Percentiles rank a stretch among this genome's conserved stretches.
Conservation (phyloP, 768 basidiomycete genomes). For the Lactarius quietus region DNA sequence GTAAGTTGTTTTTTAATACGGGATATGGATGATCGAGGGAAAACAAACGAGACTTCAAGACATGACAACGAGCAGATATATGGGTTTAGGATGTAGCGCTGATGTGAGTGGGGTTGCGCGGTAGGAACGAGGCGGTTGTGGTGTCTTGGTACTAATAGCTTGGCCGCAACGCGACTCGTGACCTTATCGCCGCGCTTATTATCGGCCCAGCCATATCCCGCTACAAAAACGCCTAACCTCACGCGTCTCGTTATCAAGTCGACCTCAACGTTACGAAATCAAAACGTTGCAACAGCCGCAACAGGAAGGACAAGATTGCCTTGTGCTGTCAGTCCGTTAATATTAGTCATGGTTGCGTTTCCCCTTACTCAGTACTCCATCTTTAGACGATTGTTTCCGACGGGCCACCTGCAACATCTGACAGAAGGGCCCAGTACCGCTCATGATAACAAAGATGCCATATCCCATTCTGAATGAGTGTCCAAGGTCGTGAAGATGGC, state of each 20-base stretch:
- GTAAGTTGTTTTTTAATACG: neutral
- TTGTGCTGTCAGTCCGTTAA: too few species aligned
- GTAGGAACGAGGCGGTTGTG: neutral
- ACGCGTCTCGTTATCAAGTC: too few species aligned
- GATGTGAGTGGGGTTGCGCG: neutral
- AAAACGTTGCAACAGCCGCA: neutral
- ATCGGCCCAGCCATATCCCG: too few species aligned
- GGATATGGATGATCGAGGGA: neutral
- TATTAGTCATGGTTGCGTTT: too few species aligned
- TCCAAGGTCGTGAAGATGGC: neutral
- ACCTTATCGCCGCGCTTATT: neutral
- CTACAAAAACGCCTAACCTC: too few species aligned
- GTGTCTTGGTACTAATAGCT: neutral
- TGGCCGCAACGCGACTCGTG: conserved; percentile 1
- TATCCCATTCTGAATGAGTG: too few species aligned
- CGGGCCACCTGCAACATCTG: neutral
- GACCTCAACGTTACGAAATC: neutral
- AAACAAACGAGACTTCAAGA: neutral
- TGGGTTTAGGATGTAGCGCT: neutral
- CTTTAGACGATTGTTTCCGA: too few species aligned
- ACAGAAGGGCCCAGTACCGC: too few species aligned
- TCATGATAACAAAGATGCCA: neutral
- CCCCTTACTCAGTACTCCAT: too few species aligned
- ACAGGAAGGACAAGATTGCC: too few species aligned
- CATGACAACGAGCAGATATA: neutral